Evolutionary conservation across 1,139 yeast genomes (phyloP).

Genomic region (Saccharomyces hybrid): DNA sequence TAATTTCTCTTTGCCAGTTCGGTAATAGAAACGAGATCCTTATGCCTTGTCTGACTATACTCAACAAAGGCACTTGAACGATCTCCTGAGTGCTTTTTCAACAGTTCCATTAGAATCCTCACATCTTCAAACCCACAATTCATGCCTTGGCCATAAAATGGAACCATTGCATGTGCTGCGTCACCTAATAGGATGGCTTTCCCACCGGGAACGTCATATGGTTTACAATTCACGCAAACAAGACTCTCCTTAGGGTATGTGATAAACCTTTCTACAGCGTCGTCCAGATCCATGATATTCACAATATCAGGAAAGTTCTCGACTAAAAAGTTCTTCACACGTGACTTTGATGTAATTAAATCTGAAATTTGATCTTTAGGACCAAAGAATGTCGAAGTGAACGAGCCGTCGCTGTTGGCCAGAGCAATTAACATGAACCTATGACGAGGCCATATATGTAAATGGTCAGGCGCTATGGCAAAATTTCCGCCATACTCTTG

Average conservation of each 20-base stretch:
- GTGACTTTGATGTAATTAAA: constrained; percentile 36
- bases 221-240: constrained; percentile 58
- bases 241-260: constrained; percentile 70
- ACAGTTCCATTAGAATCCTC: constrained; percentile 50
- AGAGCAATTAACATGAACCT: constrained; percentile 84
- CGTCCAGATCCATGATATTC: constrained; percentile 54
- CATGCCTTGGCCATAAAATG: constrained; percentile 96
- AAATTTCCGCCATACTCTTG: constrained; percentile 29
- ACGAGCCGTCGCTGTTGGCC: constrained; percentile 78
- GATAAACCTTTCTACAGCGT: constrained; percentile 45
- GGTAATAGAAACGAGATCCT: constrained; percentile 68
- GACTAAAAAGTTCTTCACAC: constrained; percentile 49
- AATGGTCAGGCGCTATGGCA: constrained; percentile 61
- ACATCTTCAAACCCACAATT: constrained; percentile 95
- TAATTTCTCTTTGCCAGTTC: constrained; percentile 76
- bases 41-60: constrained; percentile 52
- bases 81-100: constrained; percentile 41
- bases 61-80: constrained; percentile 46
- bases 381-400: constrained; percentile 84
- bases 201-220: constrained; percentile 58
- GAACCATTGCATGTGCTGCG: constrained; percentile 96
- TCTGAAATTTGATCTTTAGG: constrained; percentile 66
- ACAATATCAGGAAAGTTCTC: constrained; percentile 69
- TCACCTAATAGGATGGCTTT: constrained; percentile 74
- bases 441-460: constrained; percentile 92